Conservation (phyloP, 768 basidiomycete genomes). For the Tylopilus plumbeoviolaceoides region DNA sequence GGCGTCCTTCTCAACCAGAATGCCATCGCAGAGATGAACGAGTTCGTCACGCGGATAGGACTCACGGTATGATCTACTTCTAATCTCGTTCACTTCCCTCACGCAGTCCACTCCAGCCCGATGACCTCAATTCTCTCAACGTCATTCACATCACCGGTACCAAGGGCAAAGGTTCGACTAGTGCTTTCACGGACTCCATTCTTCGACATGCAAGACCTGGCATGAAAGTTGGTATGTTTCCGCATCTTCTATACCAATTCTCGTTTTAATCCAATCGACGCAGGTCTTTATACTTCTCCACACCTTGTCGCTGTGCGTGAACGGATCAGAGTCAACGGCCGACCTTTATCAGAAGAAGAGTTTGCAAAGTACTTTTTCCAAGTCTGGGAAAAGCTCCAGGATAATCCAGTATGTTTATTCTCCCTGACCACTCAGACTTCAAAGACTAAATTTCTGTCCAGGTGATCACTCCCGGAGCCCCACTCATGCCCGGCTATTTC, state of each 20-base stretch:
- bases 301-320: constrained; percentile 96
- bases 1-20: constrained; percentile 49
- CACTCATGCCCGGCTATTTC: constrained; percentile 88
- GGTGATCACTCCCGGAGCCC: constrained; percentile 46
- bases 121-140: constrained; percentile 82
- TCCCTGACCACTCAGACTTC: not conserved
- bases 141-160: constrained; percentile 97
- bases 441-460: constrained; percentile 31
- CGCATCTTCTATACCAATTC: not conserved
- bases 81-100: constrained; percentile 5
- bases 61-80: constrained; percentile 57
- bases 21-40: constrained; percentile 85
- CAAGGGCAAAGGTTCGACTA: constrained; percentile 97
- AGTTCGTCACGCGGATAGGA: constrained; percentile 83
- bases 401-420: constrained; percentile 47
- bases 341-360: constrained; percentile 79
- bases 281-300: constrained; percentile 95
- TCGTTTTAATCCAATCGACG: not conserved
- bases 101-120: constrained; percentile 46
- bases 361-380: constrained; percentile 95
- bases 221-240: constrained; percentile 73
- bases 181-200: constrained; percentile 87
- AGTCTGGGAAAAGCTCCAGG: constrained; percentile 86
- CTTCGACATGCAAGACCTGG: constrained; percentile 68
- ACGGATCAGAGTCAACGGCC: constrained; percentile 89